Evolutionary conservation across 768 basidiomycete genomes (phyloP).

Genomic region (Pleurotus giganteus): DNA sequence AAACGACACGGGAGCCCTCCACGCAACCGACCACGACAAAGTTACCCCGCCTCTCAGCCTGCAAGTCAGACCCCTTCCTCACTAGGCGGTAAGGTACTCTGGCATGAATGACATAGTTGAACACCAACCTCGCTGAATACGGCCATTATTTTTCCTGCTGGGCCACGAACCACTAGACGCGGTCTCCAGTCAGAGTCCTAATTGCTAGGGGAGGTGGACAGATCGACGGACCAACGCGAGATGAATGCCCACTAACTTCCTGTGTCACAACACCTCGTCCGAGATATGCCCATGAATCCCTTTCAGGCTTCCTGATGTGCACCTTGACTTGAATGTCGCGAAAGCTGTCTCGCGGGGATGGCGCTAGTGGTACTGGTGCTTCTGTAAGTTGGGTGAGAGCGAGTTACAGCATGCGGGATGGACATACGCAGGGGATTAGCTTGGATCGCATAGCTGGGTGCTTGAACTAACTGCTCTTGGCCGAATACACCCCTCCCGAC

Average conservation of each 20-base stretch:
- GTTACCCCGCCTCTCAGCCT: constrained; percentile 86
- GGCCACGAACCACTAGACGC: constrained; percentile 57
- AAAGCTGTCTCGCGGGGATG: constrained; percentile 52
- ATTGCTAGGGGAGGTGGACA: constrained; percentile 3
- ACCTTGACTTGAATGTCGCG: constrained; percentile 84
- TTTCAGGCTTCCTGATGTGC: constrained; percentile 76
- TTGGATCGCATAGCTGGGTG: constrained; percentile 2
- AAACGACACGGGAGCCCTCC: constrained; percentile 69
- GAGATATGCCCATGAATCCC: constrained; percentile 79
- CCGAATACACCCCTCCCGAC: background rate
- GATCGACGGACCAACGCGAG: constrained; percentile 67
- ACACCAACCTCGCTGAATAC: constrained; percentile 66
- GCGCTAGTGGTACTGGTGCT: constrained; percentile 15
- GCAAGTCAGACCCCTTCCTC: constrained; percentile 60
- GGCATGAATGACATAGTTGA: background rate
- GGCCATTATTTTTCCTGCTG: constrained; percentile 64
- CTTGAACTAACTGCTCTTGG: constrained; percentile 17
- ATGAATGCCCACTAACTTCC: constrained; percentile 72
- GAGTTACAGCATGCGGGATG: background rate
- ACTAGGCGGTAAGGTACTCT: background rate
- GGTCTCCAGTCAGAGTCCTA: constrained; percentile 7
- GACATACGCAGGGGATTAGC: background rate
- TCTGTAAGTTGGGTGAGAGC: background rate
- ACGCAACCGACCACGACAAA: constrained; percentile 84
- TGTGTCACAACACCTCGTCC: constrained; percentile 77